Base-by-base conservation (phyloP, 768 basidiomycete genomes). In the Podaxis sp. region DNA sequence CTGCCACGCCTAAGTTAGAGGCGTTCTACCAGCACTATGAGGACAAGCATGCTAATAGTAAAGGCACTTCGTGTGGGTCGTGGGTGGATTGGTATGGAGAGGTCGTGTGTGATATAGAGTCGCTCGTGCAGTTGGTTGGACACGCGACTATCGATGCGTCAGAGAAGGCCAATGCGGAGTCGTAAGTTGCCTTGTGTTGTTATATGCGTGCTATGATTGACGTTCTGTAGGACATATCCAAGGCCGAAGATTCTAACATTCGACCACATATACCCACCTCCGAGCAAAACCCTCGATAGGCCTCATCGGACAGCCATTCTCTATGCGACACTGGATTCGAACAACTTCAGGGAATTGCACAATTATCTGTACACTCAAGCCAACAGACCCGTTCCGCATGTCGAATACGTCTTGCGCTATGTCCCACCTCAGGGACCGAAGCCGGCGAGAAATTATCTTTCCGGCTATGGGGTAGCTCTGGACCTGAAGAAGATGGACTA, bases 401-500 rank as follows among this genome's bases (percentile, higher is more conserved):
- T 93, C 33, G 84, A 89, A 73, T 95, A 94, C 68, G 80, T 95
- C 33, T 81, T 95, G 56, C 84, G 95, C n/a, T 85, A 87, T 60
- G 76, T 84, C 3, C 87, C 89, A 2, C 78, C 84, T 1, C 58
- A 60, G 4, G 62, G 60, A 11, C 65, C 70, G 0, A 55, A 67
- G 0, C 68, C 68, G 0, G 66, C 73, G 22, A 70, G 75, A 4
- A 83, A 75, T 62, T 80, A 83, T 69, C 77, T 99, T 7, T 87
- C 90, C 2, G 96, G 96, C 4, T 99, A 94, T 68, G 97, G 97
- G 2, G 96, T 96, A 6, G 82, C 90, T 22, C 78, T 99, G 58
- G 94, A 96, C 67, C 75, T 99, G 68, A 99, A 99, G 80, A 97
- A 96, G 78, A 97, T 87, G 82, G 97, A 99, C 69, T 99, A 99